Percentiles rank a stretch among this genome's conserved stretches.
These are phyloP conservation scores for Ammopiptanthus mongolicus DNA, from an alignment of 306 rosid species.

Conservation along the genomic window DNA sequence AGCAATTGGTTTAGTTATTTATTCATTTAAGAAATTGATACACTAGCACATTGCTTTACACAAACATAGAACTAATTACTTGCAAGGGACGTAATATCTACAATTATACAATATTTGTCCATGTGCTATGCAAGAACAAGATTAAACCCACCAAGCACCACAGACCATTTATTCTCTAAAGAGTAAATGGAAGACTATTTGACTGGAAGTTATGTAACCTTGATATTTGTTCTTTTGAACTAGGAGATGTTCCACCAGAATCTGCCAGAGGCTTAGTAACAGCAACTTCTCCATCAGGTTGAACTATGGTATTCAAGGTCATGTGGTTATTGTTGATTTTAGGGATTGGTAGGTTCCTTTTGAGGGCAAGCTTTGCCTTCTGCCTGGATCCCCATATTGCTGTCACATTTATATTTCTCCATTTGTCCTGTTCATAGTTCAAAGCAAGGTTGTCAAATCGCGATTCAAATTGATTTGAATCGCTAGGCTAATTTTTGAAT, in stretches of 20 bases:
- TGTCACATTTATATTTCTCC: constrained; percentile 96
- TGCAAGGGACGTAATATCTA: not conserved
- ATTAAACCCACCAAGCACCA: constrained; percentile 5
- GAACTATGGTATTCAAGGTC: constrained; percentile 41
- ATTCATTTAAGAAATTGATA: constrained; percentile 1
- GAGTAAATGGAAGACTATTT: constrained; percentile 7
- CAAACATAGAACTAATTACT: constrained; percentile 10
- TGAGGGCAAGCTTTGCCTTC: constrained; percentile 97
- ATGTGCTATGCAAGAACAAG: not conserved
- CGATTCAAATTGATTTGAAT: too few relatives aligned
- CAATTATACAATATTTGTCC: constrained; percentile 1
- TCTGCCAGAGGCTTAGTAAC: constrained; percentile 58
- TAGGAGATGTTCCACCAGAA: constrained; percentile 44
- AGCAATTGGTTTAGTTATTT: not conserved
- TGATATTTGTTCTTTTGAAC: constrained; percentile 61
- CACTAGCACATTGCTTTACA: not conserved
- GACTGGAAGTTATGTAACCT: constrained; percentile 46
- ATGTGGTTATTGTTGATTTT: constrained; percentile 45
- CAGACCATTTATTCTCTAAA: not conserved
- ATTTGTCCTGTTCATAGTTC: constrained; percentile 76
- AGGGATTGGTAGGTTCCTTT: constrained; percentile 47
- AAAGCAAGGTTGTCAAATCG: not conserved
- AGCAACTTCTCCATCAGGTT: constrained; percentile 43
- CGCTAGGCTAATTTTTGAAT: too few relatives aligned
- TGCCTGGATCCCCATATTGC: constrained; percentile 99